Base-by-base conservation (phyloP, 805 yeast species). In the Wickerhamiella alocasiicola region DNA sequence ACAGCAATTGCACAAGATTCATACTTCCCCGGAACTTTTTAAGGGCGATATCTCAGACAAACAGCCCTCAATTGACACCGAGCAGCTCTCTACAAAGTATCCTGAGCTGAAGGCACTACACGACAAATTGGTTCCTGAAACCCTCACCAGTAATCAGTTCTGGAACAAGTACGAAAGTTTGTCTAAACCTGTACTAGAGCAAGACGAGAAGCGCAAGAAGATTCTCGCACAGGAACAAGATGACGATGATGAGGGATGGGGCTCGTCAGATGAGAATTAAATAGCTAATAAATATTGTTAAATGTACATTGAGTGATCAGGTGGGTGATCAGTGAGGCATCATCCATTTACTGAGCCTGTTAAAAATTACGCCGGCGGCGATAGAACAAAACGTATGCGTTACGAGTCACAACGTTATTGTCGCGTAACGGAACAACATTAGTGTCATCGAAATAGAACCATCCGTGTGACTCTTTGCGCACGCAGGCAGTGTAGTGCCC, bases 401-500 rank as follows among this genome's bases (percentile, higher is more conserved):
- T 80, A 36, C 70, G 64, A 48, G 79, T 79, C 34, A 81, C 63
- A 12, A 81, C 84, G 29, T 49, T 55, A 33, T 71, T 70, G 27
- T 57, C 63, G 7, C 62, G 55, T 15, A 67, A 62, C 43, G 64
- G 69, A 20, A 71, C 64, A n/a, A 79, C 77, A 42, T 68, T 71
- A 0, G 81, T 70, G 57, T 85, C 95, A 57, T 85, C 95, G 57
- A 78, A 85, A 46, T 76, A 72, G 51, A 81, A 75, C 95, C 95
- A 85, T 1, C 76, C 79, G 39, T 46, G 29, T 54, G 59, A 55
- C 19, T 75, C 76, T 52, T 82, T 82, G 54, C 74, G 63, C 4
- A 82, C 88, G 54, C 67, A 81, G 1, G 94, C 64, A 0, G 95
- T 87, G 59, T 87, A 87, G 59, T 87, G 96, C 0, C 96, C 96